phyloP scores from a whole-genome alignment of 108 stramenopile species.

The Skeletonema costatum region DNA sequence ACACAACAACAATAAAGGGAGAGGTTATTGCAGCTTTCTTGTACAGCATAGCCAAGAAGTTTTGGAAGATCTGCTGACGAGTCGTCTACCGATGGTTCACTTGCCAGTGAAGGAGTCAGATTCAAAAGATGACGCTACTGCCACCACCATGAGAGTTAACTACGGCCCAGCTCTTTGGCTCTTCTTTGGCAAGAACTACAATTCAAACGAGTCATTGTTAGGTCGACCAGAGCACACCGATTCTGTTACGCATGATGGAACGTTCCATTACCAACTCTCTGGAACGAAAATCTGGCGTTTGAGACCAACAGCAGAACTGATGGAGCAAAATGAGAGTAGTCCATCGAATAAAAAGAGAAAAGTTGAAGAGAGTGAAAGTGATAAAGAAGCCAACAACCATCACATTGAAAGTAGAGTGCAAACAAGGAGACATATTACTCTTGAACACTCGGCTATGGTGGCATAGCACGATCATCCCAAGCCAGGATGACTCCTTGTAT shows the following conservation, averaged over 20 bases:
- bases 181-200: slow-evolving; percentile 41
- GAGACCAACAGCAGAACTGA: slow-evolving; percentile 70
- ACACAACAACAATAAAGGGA: slow-evolving; percentile 8
- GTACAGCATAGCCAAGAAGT: slow-evolving; percentile 64
- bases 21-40: slow-evolving; percentile 84
- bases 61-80: slow-evolving; percentile 35
- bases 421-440: slow-evolving; percentile 76
- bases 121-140: slow-evolving; percentile 1
- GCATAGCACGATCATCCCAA: slow-evolving; percentile 82
- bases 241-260: slow-evolving; percentile 86
- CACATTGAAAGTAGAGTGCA: slow-evolving; percentile 60
- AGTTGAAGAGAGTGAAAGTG: slow-evolving; percentile 3
- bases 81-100: slow-evolving; percentile 52
- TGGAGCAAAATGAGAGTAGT: slow-evolving; percentile 16
- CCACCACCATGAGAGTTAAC: slow-evolving; percentile 11
- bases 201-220: slow-evolving; percentile 24
- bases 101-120: slow-evolving; percentile 32
- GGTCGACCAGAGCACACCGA: slow-evolving; percentile 91
- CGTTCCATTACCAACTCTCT: slow-evolving; percentile 88
- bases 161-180: slow-evolving; percentile 46
- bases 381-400: background rate
- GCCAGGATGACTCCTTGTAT: slow-evolving; percentile 67
- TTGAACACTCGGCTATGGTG: slow-evolving; percentile 89
- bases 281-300: slow-evolving; percentile 80
- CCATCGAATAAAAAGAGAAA: slow-evolving; percentile 29